Evolutionary conservation across 129 eudicot genomes (phyloP).

Genomic region (sunflower (Helianthus annuus)): DNA sequence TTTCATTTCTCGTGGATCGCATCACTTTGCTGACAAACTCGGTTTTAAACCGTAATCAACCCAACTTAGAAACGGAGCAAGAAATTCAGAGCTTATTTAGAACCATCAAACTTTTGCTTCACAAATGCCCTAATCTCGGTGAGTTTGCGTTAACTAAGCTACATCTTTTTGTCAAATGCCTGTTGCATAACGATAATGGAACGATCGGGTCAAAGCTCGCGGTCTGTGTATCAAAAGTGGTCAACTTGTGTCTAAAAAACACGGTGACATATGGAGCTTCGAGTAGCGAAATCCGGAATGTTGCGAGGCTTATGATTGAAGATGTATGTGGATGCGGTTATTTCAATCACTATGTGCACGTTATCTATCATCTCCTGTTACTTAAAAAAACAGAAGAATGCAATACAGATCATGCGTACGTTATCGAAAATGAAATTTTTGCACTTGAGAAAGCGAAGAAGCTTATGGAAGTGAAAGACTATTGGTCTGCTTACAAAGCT

Average conservation of each 20-base stretch:
- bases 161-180: slow-evolving; percentile 30
- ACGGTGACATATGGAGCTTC: slow-evolving; percentile 33
- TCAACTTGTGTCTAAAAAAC: slow-evolving; percentile 49
- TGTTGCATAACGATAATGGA: slow-evolving; percentile 34
- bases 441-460: slow-evolving; percentile 48
- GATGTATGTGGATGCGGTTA: slow-evolving; percentile 42
- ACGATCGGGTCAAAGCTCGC: slow-evolving; percentile 35
- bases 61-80: slow-evolving; percentile 42
- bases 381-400: slow-evolving; percentile 28
- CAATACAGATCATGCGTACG: slow-evolving; percentile 30
- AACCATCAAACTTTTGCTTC: slow-evolving; percentile 16
- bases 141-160: background rate
- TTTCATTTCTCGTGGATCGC: slow-evolving; percentile 48
- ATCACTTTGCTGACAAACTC: slow-evolving; percentile 34
- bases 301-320: slow-evolving; percentile 43
- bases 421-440: slow-evolving; percentile 40
- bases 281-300: slow-evolving; percentile 37
- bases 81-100: slow-evolving; percentile 47
- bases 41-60: slow-evolving; percentile 20
- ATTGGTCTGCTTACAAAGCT: slow-evolving; percentile 72
- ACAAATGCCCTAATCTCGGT: no score
- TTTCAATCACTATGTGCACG: slow-evolving; percentile 43
- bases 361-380: slow-evolving; percentile 41
- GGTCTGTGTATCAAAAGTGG: slow-evolving; percentile 38
- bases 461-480: slow-evolving; percentile 43